These are phyloP conservation scores for Boletellus deceptivus DNA, from an alignment of 1,284 basidiomycete species.

Conservation along the genomic window DNA sequence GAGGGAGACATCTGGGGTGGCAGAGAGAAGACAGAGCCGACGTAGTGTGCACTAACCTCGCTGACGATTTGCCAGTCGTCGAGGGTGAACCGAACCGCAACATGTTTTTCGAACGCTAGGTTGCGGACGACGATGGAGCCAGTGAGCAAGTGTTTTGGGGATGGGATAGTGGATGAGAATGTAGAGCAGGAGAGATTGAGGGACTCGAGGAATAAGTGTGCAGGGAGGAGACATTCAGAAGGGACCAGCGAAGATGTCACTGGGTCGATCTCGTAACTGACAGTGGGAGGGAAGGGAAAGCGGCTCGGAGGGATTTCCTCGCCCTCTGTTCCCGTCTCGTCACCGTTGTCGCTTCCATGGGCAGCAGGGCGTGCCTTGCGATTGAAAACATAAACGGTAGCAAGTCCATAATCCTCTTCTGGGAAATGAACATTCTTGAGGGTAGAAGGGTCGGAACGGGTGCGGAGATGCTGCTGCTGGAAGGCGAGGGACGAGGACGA, in stretches of 20 bases:
- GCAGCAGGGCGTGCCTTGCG: conserved; percentile 73
- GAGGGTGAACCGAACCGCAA: conserved; percentile 86
- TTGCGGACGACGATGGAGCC: conserved; percentile 85
- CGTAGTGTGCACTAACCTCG: conserved; percentile 74
- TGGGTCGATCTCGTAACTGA: conserved; percentile 44
- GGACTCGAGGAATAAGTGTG: conserved; percentile 47
- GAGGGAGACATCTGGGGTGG: conserved; percentile 36
- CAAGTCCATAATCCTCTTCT: conserved; percentile 60
- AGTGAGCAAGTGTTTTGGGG: conserved; percentile 38
- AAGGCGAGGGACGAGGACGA: conserved; percentile 54
- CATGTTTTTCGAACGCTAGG: conserved; percentile 83
- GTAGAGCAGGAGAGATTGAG: conserved; percentile 43
- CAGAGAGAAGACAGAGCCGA: conserved; percentile 50
- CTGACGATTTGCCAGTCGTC: conserved; percentile 93
- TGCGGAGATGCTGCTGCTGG: conserved; percentile 40
- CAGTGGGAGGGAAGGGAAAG: conserved; percentile 56
- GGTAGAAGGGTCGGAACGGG: conserved; percentile 67
- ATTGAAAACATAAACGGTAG: conserved; percentile 80
- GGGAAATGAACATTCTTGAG: conserved; percentile 94
- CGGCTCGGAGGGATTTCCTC: conserved; percentile 36
- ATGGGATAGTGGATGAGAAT: conserved; percentile 31
- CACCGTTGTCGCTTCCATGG: conserved; percentile 40
- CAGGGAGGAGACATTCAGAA: conserved; percentile 29
- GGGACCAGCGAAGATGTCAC: conserved; percentile 45
- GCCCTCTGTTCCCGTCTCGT: conserved; percentile 77